phyloP scores from a whole-genome alignment of 768 basidiomycete species.

The Harrya chromipes region DNA sequence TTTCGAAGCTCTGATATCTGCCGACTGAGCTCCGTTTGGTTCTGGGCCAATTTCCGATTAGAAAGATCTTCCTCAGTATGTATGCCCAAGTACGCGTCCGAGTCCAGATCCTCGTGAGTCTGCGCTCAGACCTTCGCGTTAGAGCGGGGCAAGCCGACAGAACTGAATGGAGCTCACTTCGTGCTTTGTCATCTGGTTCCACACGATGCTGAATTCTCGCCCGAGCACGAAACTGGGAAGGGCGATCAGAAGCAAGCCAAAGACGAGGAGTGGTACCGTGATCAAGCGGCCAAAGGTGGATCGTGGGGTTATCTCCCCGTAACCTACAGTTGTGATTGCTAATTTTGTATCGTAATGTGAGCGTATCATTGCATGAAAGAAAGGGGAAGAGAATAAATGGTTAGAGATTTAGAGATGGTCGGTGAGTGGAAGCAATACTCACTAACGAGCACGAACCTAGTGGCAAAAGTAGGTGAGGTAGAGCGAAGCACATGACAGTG shows the following conservation, averaged over 20 bases:
- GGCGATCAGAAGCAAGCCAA: conserved; percentile 85
- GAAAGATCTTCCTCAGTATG: conserved; percentile 40
- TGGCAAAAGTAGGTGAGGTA: background rate
- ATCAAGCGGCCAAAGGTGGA: conserved; percentile 85
- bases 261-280: conserved; percentile 82
- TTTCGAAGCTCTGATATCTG: conserved; percentile 59
- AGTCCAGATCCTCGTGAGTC: conserved; percentile 1
- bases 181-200: conserved; percentile 71
- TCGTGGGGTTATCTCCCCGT: conserved; percentile 88
- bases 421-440: conserved; percentile 31
- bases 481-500: background rate
- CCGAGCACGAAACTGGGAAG: conserved; percentile 91
- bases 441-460: conserved; percentile 76
- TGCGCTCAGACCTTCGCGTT: background rate
- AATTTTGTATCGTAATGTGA: background rate
- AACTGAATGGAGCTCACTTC: conserved; percentile 32
- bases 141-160: background rate
- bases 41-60: conserved; percentile 61
- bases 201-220: conserved; percentile 85
- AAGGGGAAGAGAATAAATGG: background rate
- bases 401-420: background rate
- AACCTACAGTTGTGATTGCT: conserved; percentile 90
- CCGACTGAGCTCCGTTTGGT: conserved; percentile 60
- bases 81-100: conserved; percentile 4
- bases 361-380: background rate